Evolutionary conservation across 2,329 filamentous ascomycete genomes (phyloP).

Genomic region (Aureobasidium vineae): DNA sequence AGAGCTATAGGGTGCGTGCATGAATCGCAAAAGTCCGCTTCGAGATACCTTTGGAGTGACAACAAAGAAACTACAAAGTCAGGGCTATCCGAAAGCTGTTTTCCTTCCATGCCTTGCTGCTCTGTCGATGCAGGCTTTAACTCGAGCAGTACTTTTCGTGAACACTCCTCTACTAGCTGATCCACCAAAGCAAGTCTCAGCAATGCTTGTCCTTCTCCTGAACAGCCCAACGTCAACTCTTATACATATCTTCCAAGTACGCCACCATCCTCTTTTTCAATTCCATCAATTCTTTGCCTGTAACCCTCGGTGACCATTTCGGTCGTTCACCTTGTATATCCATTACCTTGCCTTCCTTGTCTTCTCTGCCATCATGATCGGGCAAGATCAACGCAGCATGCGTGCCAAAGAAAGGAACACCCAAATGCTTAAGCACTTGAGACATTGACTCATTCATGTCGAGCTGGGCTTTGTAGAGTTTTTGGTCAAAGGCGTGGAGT

Average conservation of each 20-base stretch:
- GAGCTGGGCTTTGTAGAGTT: constrained; percentile 59
- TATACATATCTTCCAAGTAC: constrained; percentile 43
- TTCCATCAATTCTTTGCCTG: constrained; percentile 35
- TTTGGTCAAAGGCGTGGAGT: constrained; percentile 58
- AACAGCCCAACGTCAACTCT: constrained; percentile 34
- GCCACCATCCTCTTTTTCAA: constrained; percentile 40
- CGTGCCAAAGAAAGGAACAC: constrained; percentile 61
- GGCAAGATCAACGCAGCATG: constrained; percentile 45
- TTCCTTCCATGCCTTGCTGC: too few relatives aligned
- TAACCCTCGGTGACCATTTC: constrained; percentile 37
- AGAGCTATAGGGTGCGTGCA: neutral
- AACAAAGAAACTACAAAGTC: neutral
- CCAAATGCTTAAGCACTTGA: constrained; percentile 55
- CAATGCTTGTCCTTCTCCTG: too few relatives aligned
- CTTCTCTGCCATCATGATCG: constrained; percentile 30
- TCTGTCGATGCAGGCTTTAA: too few relatives aligned
- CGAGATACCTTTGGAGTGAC: neutral
- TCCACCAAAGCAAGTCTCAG: too few relatives aligned
- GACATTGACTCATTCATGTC: constrained; percentile 61
- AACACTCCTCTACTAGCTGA: neutral
- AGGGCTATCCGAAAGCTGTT: too few relatives aligned
- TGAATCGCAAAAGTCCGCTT: neutral
- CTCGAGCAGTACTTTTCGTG: neutral
- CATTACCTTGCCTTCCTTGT: constrained; percentile 22
- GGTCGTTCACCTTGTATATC: constrained; percentile 26